These are phyloP conservation scores for Cryptococcus sp. DNA, from an alignment of 1,284 basidiomycete species.

Conservation along the genomic window DNA sequence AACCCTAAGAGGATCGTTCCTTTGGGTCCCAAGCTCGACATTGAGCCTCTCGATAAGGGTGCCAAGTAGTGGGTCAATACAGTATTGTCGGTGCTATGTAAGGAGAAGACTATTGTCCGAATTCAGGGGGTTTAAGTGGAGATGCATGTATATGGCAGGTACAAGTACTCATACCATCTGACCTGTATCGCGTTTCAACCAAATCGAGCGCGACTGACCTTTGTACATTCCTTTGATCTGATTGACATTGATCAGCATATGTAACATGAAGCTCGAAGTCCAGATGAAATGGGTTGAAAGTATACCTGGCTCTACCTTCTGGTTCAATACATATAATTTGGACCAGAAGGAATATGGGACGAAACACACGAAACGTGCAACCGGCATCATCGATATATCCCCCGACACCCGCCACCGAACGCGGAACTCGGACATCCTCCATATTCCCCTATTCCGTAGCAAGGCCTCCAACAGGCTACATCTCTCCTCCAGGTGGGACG, in stretches of 20 bases:
- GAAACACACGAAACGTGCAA: neutral
- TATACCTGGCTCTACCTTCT: neutral
- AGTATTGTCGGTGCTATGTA: neutral
- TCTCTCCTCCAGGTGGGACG: neutral
- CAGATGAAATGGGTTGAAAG: neutral
- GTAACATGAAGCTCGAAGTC: neutral
- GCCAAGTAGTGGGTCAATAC: neutral
- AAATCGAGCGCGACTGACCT: conserved; percentile 5
- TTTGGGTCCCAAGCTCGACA: conserved; percentile 64
- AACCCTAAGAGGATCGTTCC: conserved; percentile 72
- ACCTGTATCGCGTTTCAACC: neutral
- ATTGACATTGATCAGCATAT: neutral
- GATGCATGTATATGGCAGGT: neutral
- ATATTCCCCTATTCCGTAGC: conserved; percentile 30
- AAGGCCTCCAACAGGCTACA: conserved; percentile 21
- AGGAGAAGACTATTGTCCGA: neutral
- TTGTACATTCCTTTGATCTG: conserved; percentile 15
- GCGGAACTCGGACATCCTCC: conserved; percentile 9
- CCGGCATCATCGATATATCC: neutral
- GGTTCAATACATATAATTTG: neutral
- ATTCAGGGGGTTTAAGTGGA: neutral
- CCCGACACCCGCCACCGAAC: neutral
- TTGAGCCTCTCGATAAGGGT: conserved; percentile 56
- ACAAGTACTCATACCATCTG: neutral
- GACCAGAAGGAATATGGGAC: neutral